phyloP scores from a whole-genome alignment of 306 rosid species.

The Cicer bijugum region DNA sequence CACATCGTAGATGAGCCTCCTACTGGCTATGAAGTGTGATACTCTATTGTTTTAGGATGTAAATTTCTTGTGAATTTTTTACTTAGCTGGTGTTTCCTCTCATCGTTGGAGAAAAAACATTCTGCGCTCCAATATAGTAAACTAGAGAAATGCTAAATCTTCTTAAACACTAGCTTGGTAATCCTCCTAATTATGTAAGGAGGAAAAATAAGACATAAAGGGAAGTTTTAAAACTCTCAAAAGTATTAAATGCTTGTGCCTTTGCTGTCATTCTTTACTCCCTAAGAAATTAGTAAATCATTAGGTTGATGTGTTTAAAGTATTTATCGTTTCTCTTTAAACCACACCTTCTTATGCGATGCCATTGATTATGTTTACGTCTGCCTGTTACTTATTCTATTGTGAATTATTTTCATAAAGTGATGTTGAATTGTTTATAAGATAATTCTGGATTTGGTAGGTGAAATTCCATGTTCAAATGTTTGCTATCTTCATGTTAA shows the following conservation, averaged over 20 bases:
- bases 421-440: slow-evolving; percentile 37
- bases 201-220: slow-evolving; percentile 11
- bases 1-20: slow-evolving; percentile 3
- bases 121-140: slow-evolving; percentile 31
- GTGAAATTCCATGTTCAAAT: slow-evolving; percentile 34
- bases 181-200: slow-evolving; percentile 13
- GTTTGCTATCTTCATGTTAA: slow-evolving; percentile 33
- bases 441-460: slow-evolving; percentile 35
- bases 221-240: slow-evolving; percentile 36
- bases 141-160: slow-evolving; percentile 31
- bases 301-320: slow-evolving; percentile 18
- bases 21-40: slow-evolving; percentile 11
- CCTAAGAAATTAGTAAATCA: slow-evolving; percentile 5
- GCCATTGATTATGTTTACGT: slow-evolving; percentile 34
- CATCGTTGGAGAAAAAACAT: slow-evolving; percentile 3
- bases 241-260: slow-evolving; percentile 24
- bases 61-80: slow-evolving; percentile 3
- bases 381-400: slow-evolving; percentile 17
- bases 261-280: slow-evolving; percentile 25
- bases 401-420: slow-evolving; percentile 39
- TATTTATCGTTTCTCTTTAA: slow-evolving; percentile 34
- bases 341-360: slow-evolving; percentile 35
- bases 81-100: background rate
- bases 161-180: slow-evolving; percentile 3
- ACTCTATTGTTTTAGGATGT: slow-evolving; percentile 10